A percentile compares a stretch with the other conserved stretches of the same genome.
Evolutionary conservation across 1,284 basidiomycete species (phyloP).

Genomic region (Trichosporon asahii): DNA sequence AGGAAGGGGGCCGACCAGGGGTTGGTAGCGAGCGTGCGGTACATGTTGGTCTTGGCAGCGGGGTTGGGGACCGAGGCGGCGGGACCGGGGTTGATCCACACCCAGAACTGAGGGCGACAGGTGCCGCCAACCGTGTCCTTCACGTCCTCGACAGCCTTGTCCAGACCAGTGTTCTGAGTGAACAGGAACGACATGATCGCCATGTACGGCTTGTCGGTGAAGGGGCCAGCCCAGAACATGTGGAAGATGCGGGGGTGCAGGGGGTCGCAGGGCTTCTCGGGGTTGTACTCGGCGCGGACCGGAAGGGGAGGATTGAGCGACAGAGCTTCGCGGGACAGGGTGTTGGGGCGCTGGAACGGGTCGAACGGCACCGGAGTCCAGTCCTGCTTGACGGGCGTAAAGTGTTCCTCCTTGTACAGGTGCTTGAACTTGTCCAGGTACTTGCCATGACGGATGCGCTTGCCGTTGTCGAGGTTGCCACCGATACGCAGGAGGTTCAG

Average conservation of each 20-base stretch:
- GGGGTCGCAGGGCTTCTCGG: conserved; percentile 61
- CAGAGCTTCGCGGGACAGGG: conserved; percentile 38
- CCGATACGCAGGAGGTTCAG: conserved; percentile 68
- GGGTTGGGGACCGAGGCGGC: conserved; percentile 67
- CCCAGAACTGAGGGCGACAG: conserved; percentile 75
- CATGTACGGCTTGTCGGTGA: conserved; percentile 79
- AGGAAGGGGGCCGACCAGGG: conserved; percentile 83
- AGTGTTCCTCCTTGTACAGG: conserved; percentile 53
- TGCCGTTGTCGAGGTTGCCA: conserved; percentile 62
- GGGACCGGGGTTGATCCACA: conserved; percentile 79
- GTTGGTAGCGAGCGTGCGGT: conserved; percentile 64
- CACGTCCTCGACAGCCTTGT: conserved; percentile 46
- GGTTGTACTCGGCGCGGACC: conserved; percentile 42
- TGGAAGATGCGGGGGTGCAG: conserved; percentile 71
- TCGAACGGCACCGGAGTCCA: conserved; percentile 19
- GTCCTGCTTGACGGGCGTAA: conserved; percentile 5
- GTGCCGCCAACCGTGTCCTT: conserved; percentile 44
- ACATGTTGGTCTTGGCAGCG: conserved; percentile 65
- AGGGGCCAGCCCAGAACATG: conserved; percentile 80
- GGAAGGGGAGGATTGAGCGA: conserved; percentile 36
- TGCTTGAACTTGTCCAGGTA: conserved; percentile 63
- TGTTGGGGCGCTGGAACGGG: conserved; percentile 23
- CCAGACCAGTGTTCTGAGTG: conserved; percentile 73
- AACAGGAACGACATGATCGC: conserved; percentile 73
- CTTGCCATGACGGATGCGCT: conserved; percentile 60